Base-by-base conservation (phyloP, 1,284 basidiomycete genomes). In the Vanrija sp. region DNA sequence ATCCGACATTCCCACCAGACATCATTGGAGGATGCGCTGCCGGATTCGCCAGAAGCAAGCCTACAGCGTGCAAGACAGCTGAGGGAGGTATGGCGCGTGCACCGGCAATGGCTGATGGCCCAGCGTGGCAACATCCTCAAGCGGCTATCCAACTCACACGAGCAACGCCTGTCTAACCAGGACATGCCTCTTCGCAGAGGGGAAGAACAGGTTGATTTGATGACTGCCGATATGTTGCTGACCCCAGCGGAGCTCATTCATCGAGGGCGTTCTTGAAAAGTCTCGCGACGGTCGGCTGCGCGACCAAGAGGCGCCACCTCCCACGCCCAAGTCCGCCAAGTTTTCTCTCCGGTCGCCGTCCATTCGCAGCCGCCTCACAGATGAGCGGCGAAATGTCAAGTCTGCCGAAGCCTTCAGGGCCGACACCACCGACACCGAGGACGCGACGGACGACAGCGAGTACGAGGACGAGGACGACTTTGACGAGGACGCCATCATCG, bases 61-160 rank as follows among this genome's bases (percentile, higher is more conserved):
- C 43, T 68, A 28, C 65, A 65, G 4, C 52, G 60, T 42, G 70
- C 66, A 8, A 61, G 62, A 40, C 64, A 69, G 43, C 52, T 67
- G n/a, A 49, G 57, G 49, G 57, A 63, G 43, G 68, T 72, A 45
- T 60, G 65, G 55, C 6, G 3, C 9, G 34, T 12, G 34, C 12
- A 2, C 9, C 12, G 34, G 5, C 10, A 8, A 5, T 14, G 9
- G 21, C 42, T 26, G 40, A 23, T 25, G 8, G 21, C 34, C 26
- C 39, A 51, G 49, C 39, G 52, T 25, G 46, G 43, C 18, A 38
- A 29, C 6, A 49, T 56, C 43, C 55, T 56, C 14, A 34, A 26
- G 46, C 53, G 55, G 43, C 54, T 50, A 19, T 19, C 34, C 1
- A 34, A 34, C 34, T 34, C 34, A 12, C 34, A 34, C 34, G 34